Evolutionary conservation across 345 rosid species (phyloP), one percentile per base, ranked within the genome.

Genomic region (Schrenkiella parvula): DNA sequence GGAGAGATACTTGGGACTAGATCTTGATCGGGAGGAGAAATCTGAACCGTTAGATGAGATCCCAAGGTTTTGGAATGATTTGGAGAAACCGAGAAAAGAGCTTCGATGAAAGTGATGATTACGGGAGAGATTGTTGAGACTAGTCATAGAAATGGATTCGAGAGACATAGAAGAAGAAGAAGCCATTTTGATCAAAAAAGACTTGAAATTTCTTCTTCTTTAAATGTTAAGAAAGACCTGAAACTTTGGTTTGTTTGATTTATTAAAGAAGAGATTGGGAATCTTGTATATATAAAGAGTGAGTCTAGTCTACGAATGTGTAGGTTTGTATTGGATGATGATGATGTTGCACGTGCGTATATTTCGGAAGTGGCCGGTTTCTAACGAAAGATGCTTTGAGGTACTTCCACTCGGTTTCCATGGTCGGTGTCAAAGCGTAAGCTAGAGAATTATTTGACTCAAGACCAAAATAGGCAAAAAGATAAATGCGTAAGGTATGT

Each of bases 21-120:
- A 70, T 70, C 76, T 70, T 9, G 67, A 64, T 48, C 54, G 21
- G 8, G 75, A 64, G 67, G 43, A 64, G 67, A 48, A 48, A 70
- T 31, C 42, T 64, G 71, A 61, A 56, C 72, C 71, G 62, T 56
- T 70, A 10, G 76, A 70, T 70, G 72, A 70, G 55, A 76, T 56
- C 4, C 14, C 61, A 31, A 76, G 22, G 70, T 22, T 76, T 39
- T 76, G 44, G 54, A 64, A 70, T 22, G 71, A 57, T 64, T 37
- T 70, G 6, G 80, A 76, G 67, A 64, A 64, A 21, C 80, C 62
- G 0, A 70, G 55, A 57, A 70, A 17, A 57, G 80, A 64, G 39
- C 32, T 70, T 8, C 50, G 76, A 18, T 64, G 71, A 15, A 6
- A 19, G 3, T 63, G 66, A 38, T 64, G 54, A 57, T 56, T 29